A percentile compares a stretch with the other conserved stretches of the same genome.
These are phyloP conservation scores for Candida tammaniensis DNA, from an alignment of 805 yeast genomes.

Conservation along the genomic window DNA sequence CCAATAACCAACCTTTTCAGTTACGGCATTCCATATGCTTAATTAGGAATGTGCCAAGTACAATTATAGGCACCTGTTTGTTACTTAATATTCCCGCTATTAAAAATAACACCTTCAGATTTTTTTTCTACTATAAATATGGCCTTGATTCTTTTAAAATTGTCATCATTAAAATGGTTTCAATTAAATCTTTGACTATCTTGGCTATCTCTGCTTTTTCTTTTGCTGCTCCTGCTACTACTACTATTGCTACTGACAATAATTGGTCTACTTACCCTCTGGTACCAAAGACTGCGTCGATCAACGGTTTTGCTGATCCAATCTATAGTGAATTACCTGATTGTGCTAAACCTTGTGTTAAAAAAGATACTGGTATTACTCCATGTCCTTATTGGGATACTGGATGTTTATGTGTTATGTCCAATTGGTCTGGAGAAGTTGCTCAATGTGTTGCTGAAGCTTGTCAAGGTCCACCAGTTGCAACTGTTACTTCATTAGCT, in stretches of 20 bases:
- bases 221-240: conserved; percentile 11
- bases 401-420: conserved; percentile 44
- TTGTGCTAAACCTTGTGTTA: conserved; percentile 36
- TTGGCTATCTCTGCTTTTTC: conserved; percentile 8
- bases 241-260: conserved; percentile 14
- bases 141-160: too few relatives aligned
- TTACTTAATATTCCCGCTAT: too few relatives aligned
- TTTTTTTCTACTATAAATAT: too few relatives aligned
- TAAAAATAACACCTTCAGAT: too few relatives aligned
- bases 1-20: too few relatives aligned
- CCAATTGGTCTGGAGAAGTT: conserved; percentile 26
- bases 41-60: too few relatives aligned
- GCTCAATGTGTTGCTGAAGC: conserved; percentile 38
- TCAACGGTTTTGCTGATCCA: conserved; percentile 41
- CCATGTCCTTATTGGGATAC: conserved; percentile 48
- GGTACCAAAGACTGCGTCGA: conserved; percentile 37
- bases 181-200: conserved; percentile 1
- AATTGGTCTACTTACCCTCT: conserved; percentile 30
- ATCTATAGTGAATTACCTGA: conserved; percentile 28
- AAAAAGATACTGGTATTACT: conserved; percentile 28
- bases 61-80: too few relatives aligned
- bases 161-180: too few relatives aligned
- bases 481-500: conserved; percentile 23
- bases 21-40: too few relatives aligned
- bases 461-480: conserved; percentile 32